These are phyloP conservation scores for Triticum aestivum DNA, from an alignment of 176 grass and related monocot species.

Conservation along the genomic window IWGSC_CS_RefSeq_v2.1 NC_057808.1:402113705-402114204, in stretches of 20 bases:
- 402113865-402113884: slow-evolving; percentile 80
- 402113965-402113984: neutral
- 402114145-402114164: slow-evolving; percentile 91
- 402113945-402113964: neutral
- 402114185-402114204: neutral
- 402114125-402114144: slow-evolving; percentile 82
- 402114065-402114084: slow-evolving; percentile 85
- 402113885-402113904: slow-evolving; percentile 70
- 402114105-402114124: slow-evolving; percentile 67
- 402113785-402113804: neutral
- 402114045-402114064: slow-evolving; percentile 86
- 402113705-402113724: neutral
- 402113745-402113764: slow-evolving; percentile 7
- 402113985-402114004: neutral
- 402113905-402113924: slow-evolving; percentile 53
- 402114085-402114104: slow-evolving; percentile 52
- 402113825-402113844: slow-evolving; percentile 94
- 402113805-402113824: slow-evolving; percentile 78
- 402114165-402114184: slow-evolving; percentile 26
- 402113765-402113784: neutral
- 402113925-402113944: neutral
- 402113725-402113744: slow-evolving; percentile 14
- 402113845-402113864: slow-evolving; percentile 77
- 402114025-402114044: slow-evolving; percentile 91
- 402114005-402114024: slow-evolving; percentile 54